Evolutionary conservation across 208 protist species (phyloP).

Genomic region (Wallacemonas sp.): DNA sequence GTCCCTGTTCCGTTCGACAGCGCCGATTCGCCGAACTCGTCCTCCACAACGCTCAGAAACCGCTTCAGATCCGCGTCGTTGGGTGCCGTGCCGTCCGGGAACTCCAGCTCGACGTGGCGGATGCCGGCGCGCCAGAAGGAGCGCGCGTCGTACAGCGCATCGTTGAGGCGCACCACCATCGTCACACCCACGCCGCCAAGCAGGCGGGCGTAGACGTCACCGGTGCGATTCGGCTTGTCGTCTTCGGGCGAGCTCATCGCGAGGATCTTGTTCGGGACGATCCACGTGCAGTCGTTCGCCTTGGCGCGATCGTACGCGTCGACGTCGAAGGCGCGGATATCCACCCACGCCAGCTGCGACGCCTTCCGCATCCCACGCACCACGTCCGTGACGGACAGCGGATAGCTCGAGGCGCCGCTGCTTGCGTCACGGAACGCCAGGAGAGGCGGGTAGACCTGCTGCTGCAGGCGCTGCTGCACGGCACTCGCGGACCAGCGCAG

Average conservation of each 20-base stretch:
- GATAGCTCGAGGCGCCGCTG: constrained; percentile 75
- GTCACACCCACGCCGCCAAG: constrained; percentile 83
- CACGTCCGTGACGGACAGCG: constrained; percentile 82
- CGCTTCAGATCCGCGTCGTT: constrained; percentile 75
- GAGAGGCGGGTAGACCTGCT: constrained; percentile 73
- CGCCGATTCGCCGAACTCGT: constrained; percentile 39
- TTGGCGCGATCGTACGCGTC: constrained; percentile 88
- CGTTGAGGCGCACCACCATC: constrained; percentile 94
- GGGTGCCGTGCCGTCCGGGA: constrained; percentile 92
- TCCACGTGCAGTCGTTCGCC: constrained; percentile 93
- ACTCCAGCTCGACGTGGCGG: constrained; percentile 93
- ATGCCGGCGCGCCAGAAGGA: constrained; percentile 89
- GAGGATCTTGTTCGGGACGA: constrained; percentile 93
- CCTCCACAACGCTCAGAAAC: constrained; percentile 90
- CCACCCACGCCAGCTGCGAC: constrained; percentile 65
- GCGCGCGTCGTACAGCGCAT: constrained; percentile 86
- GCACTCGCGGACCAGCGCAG: constrained; percentile 62
- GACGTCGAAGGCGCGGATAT: constrained; percentile 89
- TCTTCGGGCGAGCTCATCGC: constrained; percentile 88
- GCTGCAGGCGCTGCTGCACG: constrained; percentile 57
- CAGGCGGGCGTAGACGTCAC: constrained; percentile 48
- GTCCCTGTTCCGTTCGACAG: too few relatives aligned
- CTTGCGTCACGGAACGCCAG: constrained; percentile 95
- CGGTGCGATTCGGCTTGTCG: constrained; percentile 25
- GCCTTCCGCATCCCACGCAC: constrained; percentile 75